Conservation (phyloP, 2,329 filamentous ascomycete species). For the Paecilomyces niveus region DNA sequence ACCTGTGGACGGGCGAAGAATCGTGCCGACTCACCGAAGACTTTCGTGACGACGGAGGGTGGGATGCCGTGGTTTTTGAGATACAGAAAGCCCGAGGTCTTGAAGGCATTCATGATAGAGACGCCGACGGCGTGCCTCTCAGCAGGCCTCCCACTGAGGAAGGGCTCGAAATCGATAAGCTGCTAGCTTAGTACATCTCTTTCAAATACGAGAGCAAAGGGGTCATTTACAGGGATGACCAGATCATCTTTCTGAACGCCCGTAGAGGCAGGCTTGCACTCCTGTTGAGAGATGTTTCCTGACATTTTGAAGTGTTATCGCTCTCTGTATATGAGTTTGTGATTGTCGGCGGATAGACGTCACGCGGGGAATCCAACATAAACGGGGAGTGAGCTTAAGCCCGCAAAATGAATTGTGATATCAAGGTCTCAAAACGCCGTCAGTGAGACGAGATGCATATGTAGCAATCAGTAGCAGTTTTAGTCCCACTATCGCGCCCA, state of each 20-base stretch:
- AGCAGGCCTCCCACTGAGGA: conserved; percentile 55
- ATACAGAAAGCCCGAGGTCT: conserved; percentile 83
- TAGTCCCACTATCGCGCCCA: not conserved
- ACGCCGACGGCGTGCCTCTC: conserved; percentile 60
- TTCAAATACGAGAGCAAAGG: not conserved
- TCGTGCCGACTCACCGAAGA: conserved; percentile 60
- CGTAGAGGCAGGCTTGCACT: conserved; percentile 17
- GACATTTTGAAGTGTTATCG: conserved; percentile 6
- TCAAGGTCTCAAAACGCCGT: not conserved
- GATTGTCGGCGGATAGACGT: not conserved
- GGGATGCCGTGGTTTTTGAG: conserved; percentile 71
- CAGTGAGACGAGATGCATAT: not conserved
- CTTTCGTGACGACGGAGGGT: conserved; percentile 48
- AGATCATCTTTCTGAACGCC: conserved; percentile 39
- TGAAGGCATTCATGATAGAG: conserved; percentile 72
- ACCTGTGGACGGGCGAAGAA: conserved; percentile 62
- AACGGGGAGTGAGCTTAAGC: not conserved
- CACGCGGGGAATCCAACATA: not conserved
- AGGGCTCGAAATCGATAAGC: conserved; percentile 73
- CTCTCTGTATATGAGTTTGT: not conserved
- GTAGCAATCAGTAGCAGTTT: not conserved
- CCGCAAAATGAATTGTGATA: not conserved
- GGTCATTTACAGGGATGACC: conserved; percentile 31
- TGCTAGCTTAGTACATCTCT: conserved; percentile 23
- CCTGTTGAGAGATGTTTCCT: conserved; percentile 12